Base-by-base conservation (phyloP, 202 grass and related monocot species). In the Panicum hallii region DNA sequence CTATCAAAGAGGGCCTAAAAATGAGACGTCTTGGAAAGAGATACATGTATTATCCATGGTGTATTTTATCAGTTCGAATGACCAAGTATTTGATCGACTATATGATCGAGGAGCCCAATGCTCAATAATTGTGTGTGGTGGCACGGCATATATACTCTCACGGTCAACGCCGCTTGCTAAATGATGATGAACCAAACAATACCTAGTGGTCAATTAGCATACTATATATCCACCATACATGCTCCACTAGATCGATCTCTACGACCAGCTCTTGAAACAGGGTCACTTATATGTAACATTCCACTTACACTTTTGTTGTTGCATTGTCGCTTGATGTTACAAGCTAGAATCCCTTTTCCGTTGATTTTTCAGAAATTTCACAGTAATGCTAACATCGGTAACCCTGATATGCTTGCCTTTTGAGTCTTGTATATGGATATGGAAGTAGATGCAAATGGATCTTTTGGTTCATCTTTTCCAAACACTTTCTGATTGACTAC, bases 371-470 rank as follows among this genome's bases (percentile, higher is more conserved):
- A 60, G 56, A 57, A 57, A 57, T 57, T 57, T 22, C 2, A 57
- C 7, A 2, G 54, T 57, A 57, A 22, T 57, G 0, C 9, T 22
- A 57, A 22, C 54, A n/a, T 57, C 54, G 9, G 20, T 55, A 55
- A 55, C 53, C 53, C n/a, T 5, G 36, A 4, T 38, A 38, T 38
- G 36, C 36, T 4, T 4, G 36, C 36, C 14, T 15, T 15, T 50
- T 50, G 12, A 15, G 12, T 50, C 10, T 67, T 44, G 42, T 70
- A 26, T 23, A 44, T 44, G 20, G 17, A n/a, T 68, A 3, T n/a
- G 38, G 38, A 68, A 43, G 36, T 22, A 44, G 65, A 68, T 22
- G 66, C 66, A 44, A 44, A 69, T 44, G 20, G 67, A 70, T 70
- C 42, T 44, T 70, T 46, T 12, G 16, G 5, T 70, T 70, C 67